Evolutionary conservation across 345 rosid genomes (phyloP).

Genomic region (Sisymbrium altissimum): DNA sequence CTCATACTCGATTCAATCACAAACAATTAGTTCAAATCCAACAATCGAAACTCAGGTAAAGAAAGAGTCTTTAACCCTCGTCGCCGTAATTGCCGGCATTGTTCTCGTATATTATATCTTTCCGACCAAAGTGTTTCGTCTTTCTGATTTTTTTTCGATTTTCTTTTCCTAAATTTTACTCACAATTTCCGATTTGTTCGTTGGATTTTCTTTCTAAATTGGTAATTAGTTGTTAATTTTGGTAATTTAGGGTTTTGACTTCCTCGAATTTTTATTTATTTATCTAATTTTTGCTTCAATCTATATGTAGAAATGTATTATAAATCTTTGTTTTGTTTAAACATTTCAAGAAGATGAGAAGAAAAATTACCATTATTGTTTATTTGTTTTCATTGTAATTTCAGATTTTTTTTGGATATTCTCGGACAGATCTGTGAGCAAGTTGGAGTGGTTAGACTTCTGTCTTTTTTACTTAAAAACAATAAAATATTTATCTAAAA

Average conservation of each 20-base stretch:
- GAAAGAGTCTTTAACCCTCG: background rate
- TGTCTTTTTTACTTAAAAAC: no score
- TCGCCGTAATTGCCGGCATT: constrained; percentile 7
- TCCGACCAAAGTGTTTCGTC: background rate
- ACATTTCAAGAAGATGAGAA: background rate
- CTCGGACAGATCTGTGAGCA: constrained; percentile 15
- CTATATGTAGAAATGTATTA: background rate
- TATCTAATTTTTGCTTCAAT: background rate
- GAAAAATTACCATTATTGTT: background rate
- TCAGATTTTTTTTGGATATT: constrained; percentile 5
- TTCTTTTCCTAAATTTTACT: background rate
- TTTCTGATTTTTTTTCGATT: background rate
- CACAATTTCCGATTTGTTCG: background rate
- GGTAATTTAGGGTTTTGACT: constrained; percentile 33
- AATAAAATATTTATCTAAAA: no score
- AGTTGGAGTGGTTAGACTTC: constrained; percentile 19
- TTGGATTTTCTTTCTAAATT: constrained; percentile 7
- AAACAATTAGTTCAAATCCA: background rate
- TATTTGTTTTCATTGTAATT: background rate
- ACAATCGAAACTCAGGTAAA: constrained; percentile 11
- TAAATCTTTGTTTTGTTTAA: background rate
- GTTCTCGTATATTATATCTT: background rate
- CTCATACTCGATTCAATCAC: constrained; percentile 3
- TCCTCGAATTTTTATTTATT: background rate
- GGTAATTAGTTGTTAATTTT: background rate